Base-by-base conservation (phyloP, 495 filamentous ascomycete species). In the Hypoxylon fuscum region DNA sequence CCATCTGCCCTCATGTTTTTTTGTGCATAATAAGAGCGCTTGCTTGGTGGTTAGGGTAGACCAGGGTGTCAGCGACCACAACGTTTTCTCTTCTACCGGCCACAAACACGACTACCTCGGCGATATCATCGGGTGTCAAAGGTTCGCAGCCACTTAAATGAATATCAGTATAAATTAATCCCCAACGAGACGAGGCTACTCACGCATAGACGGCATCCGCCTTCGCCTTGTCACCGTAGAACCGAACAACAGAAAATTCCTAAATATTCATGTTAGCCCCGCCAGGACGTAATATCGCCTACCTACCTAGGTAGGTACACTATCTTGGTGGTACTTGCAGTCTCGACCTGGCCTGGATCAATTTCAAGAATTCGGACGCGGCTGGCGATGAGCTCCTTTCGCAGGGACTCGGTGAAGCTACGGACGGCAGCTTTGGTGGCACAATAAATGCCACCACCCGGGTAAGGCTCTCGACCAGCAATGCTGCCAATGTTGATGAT, bases 401-500 rank as follows among this genome's bases (percentile, higher is more conserved):
- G 83, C 66, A 98, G 75, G 12, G 90, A 82, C 47, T 97, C 93
- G 0, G 95, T 96, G 77, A 97, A 98, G 50, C 81, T 88, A 43
- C 90, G 87, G 35, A 98, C 88, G 3, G 95, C 95, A 10, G 95
- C 93, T 79, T 98, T 98, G 43, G 90, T 94, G 2, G 95, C 92
- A 75, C 95, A 98, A 83, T 98, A 98, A 65, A 98, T 96, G 66
- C 88, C 87, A 20, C 95, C 95, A 40, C 96, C 93, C 3, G 87
- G 79, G 76, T 98, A 98, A 9, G 90, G 83, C 66, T 97, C 94
- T 34, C 95, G 85, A 18, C 95, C 95, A 20, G 95, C 95, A 71
- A 98, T 95, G 67, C 89, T 93, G 51, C 95, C 95, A 70, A 98
- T 90, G 76, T 97, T 98, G 75, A 98, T 96, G 70, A 98, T 93